A percentile compares a stretch with the other conserved stretches of the same genome.
These are phyloP conservation scores for Lentinula guzmanii DNA, from an alignment of 768 basidiomycete species.

Conservation along the genomic window DNA sequence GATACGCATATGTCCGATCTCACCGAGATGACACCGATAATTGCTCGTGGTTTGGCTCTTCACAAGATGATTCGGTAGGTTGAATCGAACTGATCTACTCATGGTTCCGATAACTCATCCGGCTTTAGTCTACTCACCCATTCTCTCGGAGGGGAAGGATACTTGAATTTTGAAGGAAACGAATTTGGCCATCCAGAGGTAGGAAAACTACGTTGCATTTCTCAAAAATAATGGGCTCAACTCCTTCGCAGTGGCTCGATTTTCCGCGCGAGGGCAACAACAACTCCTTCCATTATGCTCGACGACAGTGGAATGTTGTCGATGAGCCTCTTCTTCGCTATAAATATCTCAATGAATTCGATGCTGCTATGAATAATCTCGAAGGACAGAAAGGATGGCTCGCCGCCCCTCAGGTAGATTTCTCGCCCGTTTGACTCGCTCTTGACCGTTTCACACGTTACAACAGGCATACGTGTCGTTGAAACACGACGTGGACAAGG, in stretches of 20 bases:
- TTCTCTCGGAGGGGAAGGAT: constrained; percentile 93
- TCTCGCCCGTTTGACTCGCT: background rate
- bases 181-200: constrained; percentile 99
- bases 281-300: constrained; percentile 95
- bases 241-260: constrained; percentile 81
- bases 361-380: constrained; percentile 82
- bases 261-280: constrained; percentile 95
- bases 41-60: constrained; percentile 84
- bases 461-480: constrained; percentile 84
- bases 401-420: constrained; percentile 61
- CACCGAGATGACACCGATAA: constrained; percentile 44
- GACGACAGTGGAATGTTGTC: constrained; percentile 93
- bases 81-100: background rate
- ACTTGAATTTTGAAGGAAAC: constrained; percentile 96
- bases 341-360: constrained; percentile 90
- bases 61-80: constrained; percentile 96
- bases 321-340: constrained; percentile 88
- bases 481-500: constrained; percentile 90
- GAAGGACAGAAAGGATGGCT: constrained; percentile 87
- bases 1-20: constrained; percentile 12
- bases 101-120: background rate
- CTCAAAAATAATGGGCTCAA: too few relatives aligned
- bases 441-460: background rate
- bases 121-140: constrained; percentile 74
- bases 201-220: constrained; percentile 12